These are phyloP conservation scores for Pueraria montana DNA, from an alignment of 306 rosid species.

Conservation along the genomic window DNA sequence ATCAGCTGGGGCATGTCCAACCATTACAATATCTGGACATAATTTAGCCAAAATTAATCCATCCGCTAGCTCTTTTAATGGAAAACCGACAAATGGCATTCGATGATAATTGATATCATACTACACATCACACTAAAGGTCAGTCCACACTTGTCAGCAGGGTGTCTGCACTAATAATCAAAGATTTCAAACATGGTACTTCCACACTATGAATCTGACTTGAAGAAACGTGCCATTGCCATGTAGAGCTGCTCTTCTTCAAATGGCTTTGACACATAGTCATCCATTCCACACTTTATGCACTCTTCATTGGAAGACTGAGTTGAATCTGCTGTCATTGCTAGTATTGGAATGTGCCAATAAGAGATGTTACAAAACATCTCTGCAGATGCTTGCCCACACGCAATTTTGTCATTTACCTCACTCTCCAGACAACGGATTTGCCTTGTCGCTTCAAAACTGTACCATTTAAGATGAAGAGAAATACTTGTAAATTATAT, in stretches of 20 bases:
- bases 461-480: slow-evolving; percentile 51
- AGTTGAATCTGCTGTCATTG: slow-evolving; percentile 95
- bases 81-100: slow-evolving; percentile 30
- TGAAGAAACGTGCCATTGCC: slow-evolving; percentile 70
- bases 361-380: slow-evolving; percentile 60
- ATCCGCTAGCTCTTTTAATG: slow-evolving; percentile 44
- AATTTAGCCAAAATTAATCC: slow-evolving; percentile 33
- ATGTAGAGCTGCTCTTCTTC: slow-evolving; percentile 84
- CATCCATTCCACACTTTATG: slow-evolving; percentile 94
- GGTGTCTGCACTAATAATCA: slow-evolving; percentile 37
- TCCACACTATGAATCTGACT: slow-evolving; percentile 52
- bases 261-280: slow-evolving; percentile 86
- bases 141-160: slow-evolving; percentile 40
- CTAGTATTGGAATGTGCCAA: slow-evolving; percentile 93
- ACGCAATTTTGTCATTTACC: slow-evolving; percentile 67
- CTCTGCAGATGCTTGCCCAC: slow-evolving; percentile 68
- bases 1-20: slow-evolving; percentile 27
- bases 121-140: slow-evolving; percentile 33
- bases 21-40: slow-evolving; percentile 35
- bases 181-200: slow-evolving; percentile 15
- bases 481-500: slow-evolving; percentile 32
- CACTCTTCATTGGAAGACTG: slow-evolving; percentile 86
- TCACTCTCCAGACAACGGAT: slow-evolving; percentile 70
- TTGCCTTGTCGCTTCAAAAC: slow-evolving; percentile 82
- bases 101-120: neutral